Evolutionary conservation across 805 yeast species (phyloP), one percentile per base, ranked within the genome.

Genomic region (Blastobotrys robertii): DNA sequence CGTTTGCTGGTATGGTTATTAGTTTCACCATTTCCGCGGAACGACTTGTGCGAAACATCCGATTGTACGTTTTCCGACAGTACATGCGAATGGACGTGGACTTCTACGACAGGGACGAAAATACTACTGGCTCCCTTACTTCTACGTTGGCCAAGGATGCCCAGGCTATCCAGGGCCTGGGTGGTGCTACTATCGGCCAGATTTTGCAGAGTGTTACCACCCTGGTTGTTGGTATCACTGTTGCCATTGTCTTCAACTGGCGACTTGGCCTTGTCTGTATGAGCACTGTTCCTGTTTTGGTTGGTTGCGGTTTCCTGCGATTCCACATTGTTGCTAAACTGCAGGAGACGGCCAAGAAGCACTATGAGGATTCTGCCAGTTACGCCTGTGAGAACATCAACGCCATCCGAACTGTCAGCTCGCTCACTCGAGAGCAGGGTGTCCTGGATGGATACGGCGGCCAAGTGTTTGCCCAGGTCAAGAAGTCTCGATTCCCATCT

Each of bases 181-280:
- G 66, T 10, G 69, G 69, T 14, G 64, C 68, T 4, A 65, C 69
- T 1, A 50, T 65, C 37, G 69, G 67, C 6, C 69, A 65, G 45
- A 57, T 65, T 39, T 46, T 63, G 46, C 55, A 58, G 39, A 62
- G 65, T 1, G 10, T 60, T 25, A 61, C 65, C 9, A 65, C 67
- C 7, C 50, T 67, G 9, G 45, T 65, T 42, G 67, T 57, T 25
- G 70, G 71, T 39, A 52, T 64, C 15, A 60, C 62, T 31, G 52
- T 67, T 10, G 66, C 67, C 12, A 58, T 66, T 44, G 62, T 63
- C 3, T 51, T 64, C 45, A 59, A 58, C 32, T 67, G 69, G 69
- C 52, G 66, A 25, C 52, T 66, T 12, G 70, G 67, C 4, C 50
- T 67, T 8, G 70, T 66, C 8, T 64, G 66, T 30, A 50, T 60